Conservation (phyloP, 192 early-diverging fungal genomes). For the Rhizophagus sp. region DNA sequence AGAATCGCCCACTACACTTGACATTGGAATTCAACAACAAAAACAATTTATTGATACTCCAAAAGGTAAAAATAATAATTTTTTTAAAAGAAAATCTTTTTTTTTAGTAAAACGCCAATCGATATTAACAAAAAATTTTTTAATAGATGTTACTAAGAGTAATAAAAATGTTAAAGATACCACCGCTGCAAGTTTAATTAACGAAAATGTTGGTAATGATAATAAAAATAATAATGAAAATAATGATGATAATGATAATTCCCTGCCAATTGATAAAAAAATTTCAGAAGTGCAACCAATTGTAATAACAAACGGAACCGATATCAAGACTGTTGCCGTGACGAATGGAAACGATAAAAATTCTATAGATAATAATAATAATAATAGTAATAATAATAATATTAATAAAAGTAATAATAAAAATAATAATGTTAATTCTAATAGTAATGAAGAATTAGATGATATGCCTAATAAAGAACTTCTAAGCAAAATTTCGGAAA, state of each 20-base stretch:
- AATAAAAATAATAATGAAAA: background rate
- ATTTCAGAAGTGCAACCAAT: background rate
- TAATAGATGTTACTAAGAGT: background rate
- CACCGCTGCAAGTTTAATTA: no score
- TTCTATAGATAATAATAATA: background rate
- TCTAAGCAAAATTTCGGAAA: background rate
- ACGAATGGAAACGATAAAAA: background rate
- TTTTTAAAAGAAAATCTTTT: no score
- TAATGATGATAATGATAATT: background rate
- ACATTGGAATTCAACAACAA: background rate
- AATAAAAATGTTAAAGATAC: background rate
- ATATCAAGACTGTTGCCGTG: background rate
- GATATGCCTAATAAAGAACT: background rate
- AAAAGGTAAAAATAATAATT: background rate
- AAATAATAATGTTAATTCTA: background rate
- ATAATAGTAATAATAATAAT: no score
- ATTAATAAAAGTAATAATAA: background rate
- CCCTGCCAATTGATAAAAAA: background rate
- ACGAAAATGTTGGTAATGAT: background rate
- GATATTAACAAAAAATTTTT: background rate
- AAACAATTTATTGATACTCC: background rate
- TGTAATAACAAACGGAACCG: background rate
- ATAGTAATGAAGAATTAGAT: background rate
- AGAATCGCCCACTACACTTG: background rate
- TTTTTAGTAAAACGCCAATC: no score